phyloP scores from a whole-genome alignment of 352 stramenopile species.

The Pythium phragmitis region DNA sequence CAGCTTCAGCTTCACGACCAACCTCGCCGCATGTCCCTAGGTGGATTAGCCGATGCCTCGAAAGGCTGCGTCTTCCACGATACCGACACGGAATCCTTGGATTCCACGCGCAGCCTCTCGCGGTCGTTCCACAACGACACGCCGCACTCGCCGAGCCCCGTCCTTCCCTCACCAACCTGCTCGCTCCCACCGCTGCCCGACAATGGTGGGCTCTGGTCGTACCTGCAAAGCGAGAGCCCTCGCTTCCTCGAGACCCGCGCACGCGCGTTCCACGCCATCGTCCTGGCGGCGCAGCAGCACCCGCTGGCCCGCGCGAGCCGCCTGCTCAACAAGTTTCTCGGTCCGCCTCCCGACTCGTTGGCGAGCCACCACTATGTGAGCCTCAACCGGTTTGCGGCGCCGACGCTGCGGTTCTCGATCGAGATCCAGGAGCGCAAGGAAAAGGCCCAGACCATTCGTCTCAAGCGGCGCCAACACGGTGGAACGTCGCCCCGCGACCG shows the following conservation, averaged over 20 bases:
- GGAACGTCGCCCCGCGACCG: background rate
- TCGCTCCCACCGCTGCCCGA: conserved; percentile 57
- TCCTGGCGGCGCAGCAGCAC: conserved; percentile 56
- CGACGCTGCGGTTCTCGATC: conserved; percentile 62
- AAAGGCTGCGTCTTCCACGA: background rate
- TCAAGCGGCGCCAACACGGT: conserved; percentile 32
- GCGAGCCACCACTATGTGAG: conserved; percentile 75
- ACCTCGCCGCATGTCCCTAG: conserved; percentile 9
- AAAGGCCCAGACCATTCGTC: conserved; percentile 61
- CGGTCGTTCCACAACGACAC: conserved; percentile 9
- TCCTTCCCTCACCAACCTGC: conserved; percentile 3
- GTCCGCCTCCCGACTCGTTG: conserved; percentile 60
- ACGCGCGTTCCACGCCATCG: conserved; percentile 64
- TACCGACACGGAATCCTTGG: background rate
- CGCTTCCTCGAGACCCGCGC: conserved; percentile 59
- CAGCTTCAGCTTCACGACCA: conserved; percentile 18
- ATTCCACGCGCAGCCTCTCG: background rate
- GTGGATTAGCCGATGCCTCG: background rate
- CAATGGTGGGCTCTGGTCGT: conserved; percentile 73
- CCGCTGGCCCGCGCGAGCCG: conserved; percentile 43
- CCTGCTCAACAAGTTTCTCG: conserved; percentile 70
- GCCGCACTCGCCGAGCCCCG: no score
- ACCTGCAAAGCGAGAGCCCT: conserved; percentile 62
- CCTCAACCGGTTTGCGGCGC: conserved; percentile 70
- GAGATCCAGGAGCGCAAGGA: conserved; percentile 76